phyloP scores from a whole-genome alignment of 345 rosid genomes.

The Gossypium sturtianum region DNA sequence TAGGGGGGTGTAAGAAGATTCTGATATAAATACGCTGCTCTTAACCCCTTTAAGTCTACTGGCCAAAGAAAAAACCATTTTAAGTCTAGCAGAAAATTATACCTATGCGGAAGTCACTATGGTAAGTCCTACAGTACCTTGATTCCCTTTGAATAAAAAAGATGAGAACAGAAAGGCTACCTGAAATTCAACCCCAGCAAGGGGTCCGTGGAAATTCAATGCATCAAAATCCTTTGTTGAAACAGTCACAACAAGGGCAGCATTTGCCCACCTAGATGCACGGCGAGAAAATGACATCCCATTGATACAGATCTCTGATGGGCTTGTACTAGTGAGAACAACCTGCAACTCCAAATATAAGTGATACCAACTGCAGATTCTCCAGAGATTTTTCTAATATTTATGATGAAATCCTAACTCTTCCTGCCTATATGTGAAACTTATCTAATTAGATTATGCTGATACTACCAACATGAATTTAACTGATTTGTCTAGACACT shows the following conservation, averaged over 20 bases:
- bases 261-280: slow-evolving; percentile 95
- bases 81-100: slow-evolving; percentile 5
- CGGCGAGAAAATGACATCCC: slow-evolving; percentile 98
- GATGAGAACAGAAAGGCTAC: slow-evolving; percentile 26
- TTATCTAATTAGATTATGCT: neutral
- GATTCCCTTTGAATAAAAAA: neutral
- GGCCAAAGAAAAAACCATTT: too few species aligned
- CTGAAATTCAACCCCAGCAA: slow-evolving; percentile 93
- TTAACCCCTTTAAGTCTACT: neutral
- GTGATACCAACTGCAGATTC: neutral
- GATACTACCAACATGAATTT: neutral
- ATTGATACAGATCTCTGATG: slow-evolving; percentile 83
- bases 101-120: neutral
- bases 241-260: slow-evolving; percentile 79
- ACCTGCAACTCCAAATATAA: slow-evolving; percentile 41
- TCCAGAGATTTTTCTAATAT: neutral
- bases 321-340: slow-evolving; percentile 82
- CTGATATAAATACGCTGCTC: neutral
- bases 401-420: neutral
- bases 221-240: slow-evolving; percentile 63
- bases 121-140: neutral
- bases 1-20: neutral
- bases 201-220: slow-evolving; percentile 67
- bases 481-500: neutral
- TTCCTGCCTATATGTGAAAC: neutral